phyloP scores from a whole-genome alignment of 2,329 filamentous ascomycete species.

The Helminthosporium solani region DNA sequence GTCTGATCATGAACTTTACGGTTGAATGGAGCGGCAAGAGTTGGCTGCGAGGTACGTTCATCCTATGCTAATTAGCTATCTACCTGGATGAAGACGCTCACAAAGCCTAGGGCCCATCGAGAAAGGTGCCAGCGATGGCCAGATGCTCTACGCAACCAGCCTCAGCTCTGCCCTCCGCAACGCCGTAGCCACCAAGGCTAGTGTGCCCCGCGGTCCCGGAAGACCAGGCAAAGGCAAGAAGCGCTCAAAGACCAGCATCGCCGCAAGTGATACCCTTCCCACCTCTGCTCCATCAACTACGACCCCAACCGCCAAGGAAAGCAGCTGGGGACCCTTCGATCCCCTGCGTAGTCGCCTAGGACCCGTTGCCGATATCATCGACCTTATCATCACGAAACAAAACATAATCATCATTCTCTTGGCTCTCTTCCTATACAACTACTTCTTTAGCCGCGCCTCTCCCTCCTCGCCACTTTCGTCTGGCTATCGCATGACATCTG shows the following conservation, averaged over 20 bases:
- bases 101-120: conserved; percentile 76
- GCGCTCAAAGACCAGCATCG: conserved; percentile 55
- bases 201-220: conserved; percentile 48
- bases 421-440: conserved; percentile 47
- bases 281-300: conserved; percentile 20
- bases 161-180: conserved; percentile 72
- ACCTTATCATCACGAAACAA: conserved; percentile 72
- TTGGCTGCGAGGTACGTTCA: conserved; percentile 81
- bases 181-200: conserved; percentile 66
- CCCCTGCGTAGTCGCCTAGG: conserved; percentile 69
- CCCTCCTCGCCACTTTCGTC: conserved; percentile 23
- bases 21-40: conserved; percentile 98
- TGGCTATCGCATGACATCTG: conserved; percentile 35
- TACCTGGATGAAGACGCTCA: conserved; percentile 1
- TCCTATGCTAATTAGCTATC: neutral
- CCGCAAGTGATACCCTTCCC: conserved; percentile 46
- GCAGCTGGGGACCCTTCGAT: conserved; percentile 76
- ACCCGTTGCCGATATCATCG: conserved; percentile 68
- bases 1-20: conserved; percentile 81
- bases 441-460: conserved; percentile 30
- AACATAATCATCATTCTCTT: conserved; percentile 74
- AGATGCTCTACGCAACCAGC: conserved; percentile 78
- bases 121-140: conserved; percentile 89
- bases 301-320: conserved; percentile 32
- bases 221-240: conserved; percentile 57